Conservation (phyloP, 305 asterid genomes). For the Fraxinus velutina region DNA sequence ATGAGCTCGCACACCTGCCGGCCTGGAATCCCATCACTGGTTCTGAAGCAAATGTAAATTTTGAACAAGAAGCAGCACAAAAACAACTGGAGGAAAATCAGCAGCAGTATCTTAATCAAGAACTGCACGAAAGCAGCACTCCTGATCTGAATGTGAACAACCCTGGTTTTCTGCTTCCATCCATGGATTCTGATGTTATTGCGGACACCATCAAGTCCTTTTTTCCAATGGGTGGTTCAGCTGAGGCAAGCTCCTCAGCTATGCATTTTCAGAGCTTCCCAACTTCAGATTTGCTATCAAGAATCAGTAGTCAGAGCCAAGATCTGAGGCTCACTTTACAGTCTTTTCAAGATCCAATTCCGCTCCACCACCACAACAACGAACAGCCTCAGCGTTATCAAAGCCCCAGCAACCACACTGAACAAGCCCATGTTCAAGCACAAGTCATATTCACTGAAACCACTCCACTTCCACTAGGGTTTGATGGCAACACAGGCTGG, state of each 20-base stretch:
- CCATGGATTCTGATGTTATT: slow-evolving; percentile 67
- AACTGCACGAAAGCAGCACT: neutral
- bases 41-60: slow-evolving; percentile 19
- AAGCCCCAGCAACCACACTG: slow-evolving; percentile 35
- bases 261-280: slow-evolving; percentile 63
- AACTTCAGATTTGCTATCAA: slow-evolving; percentile 44
- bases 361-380: slow-evolving; percentile 42
- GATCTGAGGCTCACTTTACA: slow-evolving; percentile 83
- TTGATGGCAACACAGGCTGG: slow-evolving; percentile 54
- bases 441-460: slow-evolving; percentile 41
- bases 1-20: slow-evolving; percentile 67
- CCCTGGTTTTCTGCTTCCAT: slow-evolving; percentile 63
- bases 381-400: slow-evolving; percentile 36
- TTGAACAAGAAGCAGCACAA: slow-evolving; percentile 21
- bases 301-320: slow-evolving; percentile 47
- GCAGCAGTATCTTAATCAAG: slow-evolving; percentile 26
- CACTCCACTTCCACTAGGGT: slow-evolving; percentile 41
- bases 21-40: slow-evolving; percentile 74
- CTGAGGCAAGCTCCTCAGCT: slow-evolving; percentile 52
- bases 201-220: slow-evolving; percentile 78
- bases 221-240: slow-evolving; percentile 71
- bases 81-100: slow-evolving; percentile 24
- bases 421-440: slow-evolving; percentile 24
- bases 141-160: slow-evolving; percentile 23
- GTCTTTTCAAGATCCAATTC: slow-evolving; percentile 69